Base-by-base conservation (phyloP, 2,329 filamentous ascomycete species). In the Pezicula neosporulosa region DNA sequence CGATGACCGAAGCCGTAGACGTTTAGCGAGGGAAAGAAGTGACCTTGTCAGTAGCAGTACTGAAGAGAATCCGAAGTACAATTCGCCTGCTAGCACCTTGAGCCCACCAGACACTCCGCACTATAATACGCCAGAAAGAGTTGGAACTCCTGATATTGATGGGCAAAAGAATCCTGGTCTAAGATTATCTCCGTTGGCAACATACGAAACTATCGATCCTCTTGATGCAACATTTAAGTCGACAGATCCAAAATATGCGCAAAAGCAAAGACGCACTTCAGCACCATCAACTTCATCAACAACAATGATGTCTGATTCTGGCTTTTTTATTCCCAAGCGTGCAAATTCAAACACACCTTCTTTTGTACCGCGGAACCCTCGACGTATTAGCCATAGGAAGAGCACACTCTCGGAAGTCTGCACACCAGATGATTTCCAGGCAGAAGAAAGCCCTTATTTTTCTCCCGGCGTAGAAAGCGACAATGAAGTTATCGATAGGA, bases 371-470 rank as follows among this genome's bases (percentile, higher is more conserved):
- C 48, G 41, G 24, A 54, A 50, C 44, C 51, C 19, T 16, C 44
- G 38, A 6, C 55, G 33, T 16, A 33, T 51, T 21, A 36, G 54
- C 1, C 39, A 56, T 46, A 55, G 62, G n/a, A 59, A 48, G 38
- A 63, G 61, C 42, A 50, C 55, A 51, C 56, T 65, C 8, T 65
- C 63, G 1, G 63, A 65, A 47, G 54, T 65, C 9, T 59, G 42
- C 44, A 63, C 58, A 7, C 51, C 56, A 19, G 63, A 63, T 9
- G 57, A 59, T 21, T 48, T 58, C 13, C 18, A 36, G 28, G 24
- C 48, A 30, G n/a, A 13, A 6, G 24, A n/a, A 21, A 24, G 13
- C 21, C 6, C 42, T 6, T 12, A n/a, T 28, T 12, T n/a, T 9
- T 44, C 19, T 28, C 42, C 30, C 27, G 43, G 33, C 12, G 36